phyloP scores from a whole-genome alignment of 306 rosid genomes.

The Lathyrus oleraceus region DNA sequence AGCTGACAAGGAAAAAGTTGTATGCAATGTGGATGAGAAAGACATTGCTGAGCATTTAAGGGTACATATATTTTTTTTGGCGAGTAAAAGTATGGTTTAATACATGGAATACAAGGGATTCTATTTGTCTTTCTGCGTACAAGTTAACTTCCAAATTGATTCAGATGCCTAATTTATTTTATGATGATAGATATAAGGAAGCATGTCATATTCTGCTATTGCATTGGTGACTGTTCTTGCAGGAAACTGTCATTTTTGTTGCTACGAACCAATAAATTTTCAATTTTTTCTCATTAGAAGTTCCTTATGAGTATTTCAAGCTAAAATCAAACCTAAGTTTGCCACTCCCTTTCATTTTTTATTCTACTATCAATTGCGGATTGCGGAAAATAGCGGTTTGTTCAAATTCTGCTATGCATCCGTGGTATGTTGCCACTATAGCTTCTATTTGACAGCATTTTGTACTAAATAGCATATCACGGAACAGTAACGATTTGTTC shows the following conservation, averaged over 20 bases:
- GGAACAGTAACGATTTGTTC: background rate
- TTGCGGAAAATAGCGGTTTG: background rate
- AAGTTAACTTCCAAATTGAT: conserved; percentile 6
- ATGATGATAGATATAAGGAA: background rate
- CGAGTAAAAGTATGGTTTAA: no score
- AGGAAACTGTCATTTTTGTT: background rate
- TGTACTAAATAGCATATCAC: background rate
- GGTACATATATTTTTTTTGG: conserved; percentile 37
- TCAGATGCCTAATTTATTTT: conserved; percentile 2
- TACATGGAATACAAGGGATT: no score
- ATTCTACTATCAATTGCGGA: background rate
- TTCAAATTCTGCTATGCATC: background rate
- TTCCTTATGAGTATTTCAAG: background rate
- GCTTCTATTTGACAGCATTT: background rate
- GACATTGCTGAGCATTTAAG: conserved; percentile 98
- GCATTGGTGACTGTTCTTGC: background rate
- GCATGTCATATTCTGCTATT: background rate
- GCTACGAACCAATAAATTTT: background rate
- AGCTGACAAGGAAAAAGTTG: conserved; percentile 92
- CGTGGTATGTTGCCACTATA: background rate
- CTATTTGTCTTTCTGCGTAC: conserved; percentile 1
- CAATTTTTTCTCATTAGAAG: conserved; percentile 22
- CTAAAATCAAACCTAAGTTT: conserved; percentile 7
- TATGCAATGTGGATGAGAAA: conserved; percentile 96
- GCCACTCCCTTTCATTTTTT: conserved; percentile 1